Evolutionary conservation across 2,329 filamentous ascomycete genomes (phyloP).

Genomic region (Colletotrichum sp.): DNA sequence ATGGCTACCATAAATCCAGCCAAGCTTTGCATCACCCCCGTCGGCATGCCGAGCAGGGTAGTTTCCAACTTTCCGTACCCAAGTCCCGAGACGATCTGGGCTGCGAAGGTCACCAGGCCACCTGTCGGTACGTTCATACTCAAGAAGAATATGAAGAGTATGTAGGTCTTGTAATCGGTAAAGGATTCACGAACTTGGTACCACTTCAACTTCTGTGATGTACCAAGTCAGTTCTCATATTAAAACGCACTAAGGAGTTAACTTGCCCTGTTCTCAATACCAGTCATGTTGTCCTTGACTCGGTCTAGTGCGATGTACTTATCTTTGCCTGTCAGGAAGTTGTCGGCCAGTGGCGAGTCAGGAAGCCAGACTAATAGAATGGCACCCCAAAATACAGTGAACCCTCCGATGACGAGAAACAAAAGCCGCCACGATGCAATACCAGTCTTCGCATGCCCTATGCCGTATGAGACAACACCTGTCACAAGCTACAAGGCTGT

Average conservation of each 20-base stretch:
- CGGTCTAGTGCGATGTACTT: neutral
- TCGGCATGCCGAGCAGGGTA: neutral
- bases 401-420: neutral
- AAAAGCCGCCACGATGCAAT: neutral
- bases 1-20: neutral
- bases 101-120: neutral
- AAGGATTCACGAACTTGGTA: neutral
- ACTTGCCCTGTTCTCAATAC: neutral
- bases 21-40: neutral
- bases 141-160: neutral
- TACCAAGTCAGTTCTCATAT: neutral
- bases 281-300: neutral
- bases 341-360: neutral
- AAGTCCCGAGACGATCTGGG: neutral
- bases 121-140: neutral
- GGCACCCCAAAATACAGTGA: neutral
- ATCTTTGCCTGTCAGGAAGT: neutral
- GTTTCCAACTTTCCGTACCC: neutral
- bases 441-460: neutral
- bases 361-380: neutral
- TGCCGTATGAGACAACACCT: neutral
- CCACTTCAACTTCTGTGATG: neutral
- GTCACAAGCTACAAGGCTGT: neutral
- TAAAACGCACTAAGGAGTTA: accelerated
- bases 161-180: neutral